A percentile compares a stretch with the other conserved stretches of the same genome.
These are phyloP conservation scores for Ceratocystis eucalypticola DNA, from an alignment of 2,329 filamentous ascomycete species.

Conservation along the genomic window DNA sequence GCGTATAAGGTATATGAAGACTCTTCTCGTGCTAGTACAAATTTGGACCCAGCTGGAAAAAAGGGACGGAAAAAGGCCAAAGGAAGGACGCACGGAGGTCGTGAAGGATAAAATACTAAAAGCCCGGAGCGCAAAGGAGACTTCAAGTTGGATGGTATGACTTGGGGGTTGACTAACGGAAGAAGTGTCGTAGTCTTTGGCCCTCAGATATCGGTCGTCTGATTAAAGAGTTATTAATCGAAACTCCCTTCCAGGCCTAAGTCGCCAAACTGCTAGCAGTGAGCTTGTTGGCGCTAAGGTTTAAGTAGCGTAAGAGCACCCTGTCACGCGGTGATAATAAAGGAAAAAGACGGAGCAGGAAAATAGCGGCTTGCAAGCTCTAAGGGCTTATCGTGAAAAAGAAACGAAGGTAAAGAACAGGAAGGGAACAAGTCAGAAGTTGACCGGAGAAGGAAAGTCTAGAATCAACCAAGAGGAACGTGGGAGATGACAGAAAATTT, in stretches of 20 bases:
- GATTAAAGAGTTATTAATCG: background rate
- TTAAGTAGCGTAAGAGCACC: background rate
- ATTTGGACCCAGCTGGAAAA: slow-evolving; percentile 18
- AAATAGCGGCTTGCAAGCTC: background rate
- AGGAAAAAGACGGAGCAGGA: slow-evolving; percentile 3
- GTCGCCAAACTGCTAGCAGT: background rate
- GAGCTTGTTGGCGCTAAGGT: slow-evolving; percentile 6
- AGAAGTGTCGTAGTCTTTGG: too few relatives aligned
- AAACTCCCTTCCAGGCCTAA: background rate
- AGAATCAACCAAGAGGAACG: background rate
- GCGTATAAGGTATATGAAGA: background rate
- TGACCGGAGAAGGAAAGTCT: background rate
- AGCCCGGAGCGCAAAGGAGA: background rate
- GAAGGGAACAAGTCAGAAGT: background rate
- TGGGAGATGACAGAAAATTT: slow-evolving; percentile 2
- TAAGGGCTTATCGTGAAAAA: background rate
- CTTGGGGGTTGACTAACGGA: too few relatives aligned
- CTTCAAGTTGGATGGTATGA: slow-evolving; percentile 1
- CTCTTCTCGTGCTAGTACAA: background rate
- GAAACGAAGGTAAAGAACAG: background rate
- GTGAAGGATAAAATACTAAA: slow-evolving; percentile 2
- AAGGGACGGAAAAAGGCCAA: background rate
- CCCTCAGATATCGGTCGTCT: background rate
- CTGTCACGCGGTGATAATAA: slow-evolving; percentile 7
- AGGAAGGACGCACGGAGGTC: background rate